Evolutionary conservation across 1,284 basidiomycete genomes (phyloP).

Genomic region (Moniliophthora roreri): DNA sequence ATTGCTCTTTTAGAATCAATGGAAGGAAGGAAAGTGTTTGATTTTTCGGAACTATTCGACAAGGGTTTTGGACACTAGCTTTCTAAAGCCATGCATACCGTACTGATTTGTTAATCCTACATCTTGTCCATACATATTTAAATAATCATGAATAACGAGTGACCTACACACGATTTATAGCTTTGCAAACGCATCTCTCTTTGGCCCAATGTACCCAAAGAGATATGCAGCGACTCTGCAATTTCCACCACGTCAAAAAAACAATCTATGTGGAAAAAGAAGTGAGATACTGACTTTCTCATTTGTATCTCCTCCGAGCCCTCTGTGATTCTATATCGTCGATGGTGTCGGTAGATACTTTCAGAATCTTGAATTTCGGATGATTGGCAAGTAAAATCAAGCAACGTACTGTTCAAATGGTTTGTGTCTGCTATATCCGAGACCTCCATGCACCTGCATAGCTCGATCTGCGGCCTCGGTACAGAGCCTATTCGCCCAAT

Average conservation of each 20-base stretch:
- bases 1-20: too few species aligned
- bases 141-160: not conserved
- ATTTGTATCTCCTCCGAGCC: conserved; percentile 14
- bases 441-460: conserved; percentile 13
- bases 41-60: too few species aligned
- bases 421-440: conserved; percentile 10
- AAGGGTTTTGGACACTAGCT: too few species aligned
- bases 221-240: conserved; percentile 11
- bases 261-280: too few species aligned
- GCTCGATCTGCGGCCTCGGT: conserved; percentile 13
- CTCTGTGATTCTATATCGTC: conserved; percentile 12
- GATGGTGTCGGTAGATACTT: conserved; percentile 10
- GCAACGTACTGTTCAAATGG: conserved; percentile 7
- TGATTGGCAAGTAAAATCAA: too few species aligned
- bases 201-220: conserved; percentile 12
- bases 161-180: not conserved
- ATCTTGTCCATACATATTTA: too few species aligned
- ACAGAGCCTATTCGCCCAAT: conserved; percentile 13
- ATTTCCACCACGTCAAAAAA: not conserved
- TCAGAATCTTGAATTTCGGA: not conserved
- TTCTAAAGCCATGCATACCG: too few species aligned
- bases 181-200: conserved; percentile 8
- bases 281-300: conserved; percentile 5
- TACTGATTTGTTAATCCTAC: too few species aligned
- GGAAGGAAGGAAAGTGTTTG: too few species aligned